Base-by-base conservation (phyloP, 768 basidiomycete species). In the Boletus pseudopeckii region DNA sequence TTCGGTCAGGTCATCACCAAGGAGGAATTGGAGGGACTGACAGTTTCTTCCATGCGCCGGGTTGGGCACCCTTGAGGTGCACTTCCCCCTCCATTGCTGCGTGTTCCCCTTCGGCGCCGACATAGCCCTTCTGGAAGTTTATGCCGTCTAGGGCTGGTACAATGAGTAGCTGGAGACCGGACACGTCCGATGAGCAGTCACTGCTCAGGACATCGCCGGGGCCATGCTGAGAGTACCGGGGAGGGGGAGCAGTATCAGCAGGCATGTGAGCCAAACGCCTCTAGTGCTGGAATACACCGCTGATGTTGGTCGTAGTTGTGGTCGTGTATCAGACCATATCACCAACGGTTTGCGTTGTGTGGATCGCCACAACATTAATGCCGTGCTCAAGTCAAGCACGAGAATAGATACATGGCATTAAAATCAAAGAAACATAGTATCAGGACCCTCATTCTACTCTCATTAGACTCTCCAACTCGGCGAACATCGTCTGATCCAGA, bases 1-100 rank as follows among this genome's bases (percentile, higher is more conserved):
- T 49, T 62, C 17, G 50, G 50, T 57, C 52, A 57, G 56, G 36
- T 46, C 43, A 51, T 53, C 51, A 48, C 47, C 44, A 51, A 51
- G 50, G 53, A 57, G 41, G 39, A 53, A 46, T 52, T 50, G 38
- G 49, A 56, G 13, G 49, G 54, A 81, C 90, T 77, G 71, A 90
- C 91, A 91, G 74, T 74, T 82, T 82, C 52, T 73, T 70, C 83
- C 86, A 89, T 58, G 73, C 77, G 49, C 74, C 75, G 49, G 76
- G 72, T 52, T 79, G 77, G 34, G 77, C 77, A 52, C 82, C 86
- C 71, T 93, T 94, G 60, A 93, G 75, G 67, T 93, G 92, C 17
- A 94, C 76, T 66, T 93, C 92, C 44, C 92, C 92, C 64, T 92
- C 91, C 49, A 94, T 81, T 9, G 89, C 86, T 14, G 91, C 89